Base-by-base conservation (phyloP, 1,139 yeast species). In the Kazachstania sp. region DNA sequence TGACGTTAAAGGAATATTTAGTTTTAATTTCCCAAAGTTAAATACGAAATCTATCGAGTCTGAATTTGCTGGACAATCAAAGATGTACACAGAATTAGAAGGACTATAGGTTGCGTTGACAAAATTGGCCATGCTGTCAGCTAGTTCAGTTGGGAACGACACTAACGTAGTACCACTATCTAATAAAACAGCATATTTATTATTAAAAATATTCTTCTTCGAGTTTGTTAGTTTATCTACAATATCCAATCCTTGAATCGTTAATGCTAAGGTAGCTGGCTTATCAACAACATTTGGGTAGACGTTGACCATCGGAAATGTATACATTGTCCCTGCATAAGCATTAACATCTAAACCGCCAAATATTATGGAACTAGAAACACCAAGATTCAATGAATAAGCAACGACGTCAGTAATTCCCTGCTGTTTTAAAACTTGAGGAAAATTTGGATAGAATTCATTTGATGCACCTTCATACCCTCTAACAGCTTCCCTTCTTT, bases 111-210 rank as follows among this genome's bases (percentile, higher is more conserved):
- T 41, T 1, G 77, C 75, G 36, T 71, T 68, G 2, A 75, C 51
- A 1, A 59, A 51, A 0, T 50, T 45, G 0, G 75, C 79, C 47
- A 81, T 63, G 3, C 61, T 51, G 3, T 59, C 56, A 12, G 77
- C 63, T 26, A 75, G 56, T n/a, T 55, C 61, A 1, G 57, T 44
- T 19, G 86, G 84, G 2, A 80, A 61, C 52, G 73, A 74, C 5
- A 83, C 71, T 43, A 78, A 64, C 2, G 88, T 78, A 8, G 88
- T 76, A 41, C 92, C 92, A 2, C 87, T 77, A 63, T 84, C 94
- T 41, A 84, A 64, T 40, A 80, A 64, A 2, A 79, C 85, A 1
- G 79, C 69, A 39, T 55, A 55, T 28, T 58, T 53, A 3, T 57
- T 52, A 19, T 58, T 51, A 1, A 61, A 52, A 44, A 57, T 65